Conservation (phyloP, 148 eudicot species). For the Rhododendron henanense region DNA sequence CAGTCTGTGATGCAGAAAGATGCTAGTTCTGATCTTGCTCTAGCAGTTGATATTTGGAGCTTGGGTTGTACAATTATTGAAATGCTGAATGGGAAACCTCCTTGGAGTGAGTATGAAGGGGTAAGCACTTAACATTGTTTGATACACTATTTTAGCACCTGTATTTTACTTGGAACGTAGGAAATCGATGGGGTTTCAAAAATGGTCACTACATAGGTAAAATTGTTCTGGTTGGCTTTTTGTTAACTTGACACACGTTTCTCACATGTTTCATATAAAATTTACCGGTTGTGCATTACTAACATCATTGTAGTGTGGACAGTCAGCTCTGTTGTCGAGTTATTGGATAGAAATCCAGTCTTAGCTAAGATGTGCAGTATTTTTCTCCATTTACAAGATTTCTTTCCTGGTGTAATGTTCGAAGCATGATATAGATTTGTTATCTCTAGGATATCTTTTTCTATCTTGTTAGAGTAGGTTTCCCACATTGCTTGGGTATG, state of each 20-base stretch:
- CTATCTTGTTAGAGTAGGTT: background rate
- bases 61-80: slow-evolving; percentile 94
- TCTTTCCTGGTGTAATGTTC: background rate
- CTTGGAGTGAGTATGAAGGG: slow-evolving; percentile 91
- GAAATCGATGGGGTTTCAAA: background rate
- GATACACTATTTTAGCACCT: background rate
- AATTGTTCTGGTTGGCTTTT: background rate
- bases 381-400: background rate
- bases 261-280: background rate
- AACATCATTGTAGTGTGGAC: background rate
- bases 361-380: background rate
- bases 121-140: slow-evolving; percentile 32
- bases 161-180: background rate
- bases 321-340: background rate
- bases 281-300: background rate
- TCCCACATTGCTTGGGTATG: background rate
- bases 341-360: background rate
- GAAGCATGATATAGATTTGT: background rate
- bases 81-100: slow-evolving; percentile 91
- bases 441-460: background rate
- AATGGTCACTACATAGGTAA: background rate
- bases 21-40: slow-evolving; percentile 61
- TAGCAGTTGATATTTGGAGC: slow-evolving; percentile 97
- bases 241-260: background rate
- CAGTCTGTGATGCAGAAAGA: slow-evolving; percentile 66